Base-by-base conservation (phyloP, 352 stramenopile species). In the Phytophthora colocasiae region DNA sequence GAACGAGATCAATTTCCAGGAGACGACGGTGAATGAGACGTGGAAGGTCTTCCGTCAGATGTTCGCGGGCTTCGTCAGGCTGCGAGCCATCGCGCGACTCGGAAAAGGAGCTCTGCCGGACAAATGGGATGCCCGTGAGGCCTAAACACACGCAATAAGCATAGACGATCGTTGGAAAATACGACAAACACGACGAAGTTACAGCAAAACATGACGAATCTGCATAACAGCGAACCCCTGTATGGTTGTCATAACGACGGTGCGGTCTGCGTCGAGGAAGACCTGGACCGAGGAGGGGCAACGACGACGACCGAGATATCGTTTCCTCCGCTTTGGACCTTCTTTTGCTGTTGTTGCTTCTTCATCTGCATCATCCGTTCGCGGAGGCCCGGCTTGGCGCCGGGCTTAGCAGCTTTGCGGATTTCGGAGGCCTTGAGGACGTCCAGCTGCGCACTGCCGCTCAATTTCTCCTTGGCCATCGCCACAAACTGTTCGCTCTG, bases 31-130 rank as follows among this genome's bases (percentile, higher is more conserved):
- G 29, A 82, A 89, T 41, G 84, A 91, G 67, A 84, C 78, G 45
- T 92, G 84, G 84, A 90, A 85, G 43, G 77, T 82, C 29, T 86
- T 95, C n/a, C 84, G 83, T 1, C 84, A 91, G 54, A 74, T 92
- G 39, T 69, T 93, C 44, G 71, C 86, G 0, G 79, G 73, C n/a
- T 91, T 90, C 39, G 75, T 80, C 12, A 73, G 77, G 15, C 59
- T 92, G 22, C 84, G 84, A 6, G 56, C 78, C 1, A 54, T 85
- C 7, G 86, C 77, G 0, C 58, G 59, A 1, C 72, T 93, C 4
- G 84, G 85, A 5, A 50, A 78, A 4, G 84, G 86, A 7, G 77
- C 83, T n/a, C 59, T 95, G 27, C 84, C 73, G 0, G 86, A 95
- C 63, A 69, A 81, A 14, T 89, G 82, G 78, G 72, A 73, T 6